Evolutionary conservation across 139 green algal species (phyloP).

Genomic region (Coelastrella sp.): DNA sequence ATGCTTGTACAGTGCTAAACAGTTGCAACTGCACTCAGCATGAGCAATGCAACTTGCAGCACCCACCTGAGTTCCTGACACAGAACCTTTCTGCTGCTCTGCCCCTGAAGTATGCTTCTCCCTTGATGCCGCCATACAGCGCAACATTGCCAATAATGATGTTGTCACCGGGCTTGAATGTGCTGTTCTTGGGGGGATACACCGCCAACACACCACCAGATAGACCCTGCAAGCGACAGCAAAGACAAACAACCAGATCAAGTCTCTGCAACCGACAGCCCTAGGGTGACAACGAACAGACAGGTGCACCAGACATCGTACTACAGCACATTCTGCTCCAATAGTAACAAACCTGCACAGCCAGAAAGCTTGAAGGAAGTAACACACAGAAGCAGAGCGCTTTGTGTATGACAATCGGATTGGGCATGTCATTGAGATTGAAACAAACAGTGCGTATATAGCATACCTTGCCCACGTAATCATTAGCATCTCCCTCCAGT

Average conservation of each 20-base stretch:
- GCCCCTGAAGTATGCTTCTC: slow-evolving; percentile 93
- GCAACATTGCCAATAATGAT: slow-evolving; percentile 97
- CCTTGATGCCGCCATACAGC: slow-evolving; percentile 92
- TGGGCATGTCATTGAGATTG: too few species aligned
- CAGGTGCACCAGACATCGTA: too few species aligned
- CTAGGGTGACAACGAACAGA: too few species aligned
- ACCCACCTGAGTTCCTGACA: slow-evolving; percentile 80
- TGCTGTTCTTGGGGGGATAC: slow-evolving; percentile 76
- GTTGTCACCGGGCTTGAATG: slow-evolving; percentile 88
- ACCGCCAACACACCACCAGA: slow-evolving; percentile 84
- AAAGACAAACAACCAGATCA: too few species aligned
- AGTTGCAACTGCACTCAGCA: too few species aligned
- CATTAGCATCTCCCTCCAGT: slow-evolving; percentile 95
- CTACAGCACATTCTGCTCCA: too few species aligned
- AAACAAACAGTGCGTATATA: slow-evolving; percentile 64
- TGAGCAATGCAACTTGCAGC: neutral
- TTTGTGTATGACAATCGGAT: too few species aligned
- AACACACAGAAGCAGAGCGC: too few species aligned
- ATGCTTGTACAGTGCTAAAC: too few species aligned
- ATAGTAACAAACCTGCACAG: too few species aligned
- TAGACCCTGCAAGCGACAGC: slow-evolving; percentile 68
- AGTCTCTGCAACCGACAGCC: too few species aligned
- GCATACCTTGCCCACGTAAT: slow-evolving; percentile 94
- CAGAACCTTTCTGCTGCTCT: slow-evolving; percentile 94
- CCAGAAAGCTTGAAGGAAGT: too few species aligned